Percentiles rank a stretch among this genome's conserved stretches.
Conservation (phyloP, 2,329 filamentous ascomycete species). For the Alternaria metachromatica region DNA sequence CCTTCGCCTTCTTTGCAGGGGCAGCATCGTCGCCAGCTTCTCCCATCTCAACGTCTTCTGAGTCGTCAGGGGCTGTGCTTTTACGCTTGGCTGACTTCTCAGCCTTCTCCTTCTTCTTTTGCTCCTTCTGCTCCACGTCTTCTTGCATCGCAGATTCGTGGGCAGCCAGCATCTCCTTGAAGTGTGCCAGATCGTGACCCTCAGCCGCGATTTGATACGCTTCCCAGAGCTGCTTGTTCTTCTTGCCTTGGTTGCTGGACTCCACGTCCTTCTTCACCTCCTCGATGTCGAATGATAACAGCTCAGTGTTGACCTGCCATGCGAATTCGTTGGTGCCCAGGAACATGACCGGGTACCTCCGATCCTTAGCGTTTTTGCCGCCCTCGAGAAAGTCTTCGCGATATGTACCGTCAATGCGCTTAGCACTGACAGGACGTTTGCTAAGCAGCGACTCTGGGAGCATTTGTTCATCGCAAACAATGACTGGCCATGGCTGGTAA, state of each 20-base stretch:
- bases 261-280: conserved; percentile 75
- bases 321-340: conserved; percentile 93
- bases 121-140: conserved; percentile 67
- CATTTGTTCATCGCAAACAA: conserved; percentile 95
- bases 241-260: conserved; percentile 80
- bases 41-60: conserved; percentile 50
- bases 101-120: conserved; percentile 66
- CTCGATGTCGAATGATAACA: conserved; percentile 77
- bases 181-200: conserved; percentile 77
- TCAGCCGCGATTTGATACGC: conserved; percentile 84
- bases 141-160: conserved; percentile 63
- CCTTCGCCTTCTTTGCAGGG: conserved; percentile 45
- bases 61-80: conserved; percentile 40
- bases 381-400: conserved; percentile 86
- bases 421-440: conserved; percentile 82
- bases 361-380: conserved; percentile 82
- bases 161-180: conserved; percentile 76
- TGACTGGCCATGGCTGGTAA: conserved; percentile 91
- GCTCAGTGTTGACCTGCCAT: conserved; percentile 86
- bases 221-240: conserved; percentile 76
- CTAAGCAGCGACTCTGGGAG: conserved; percentile 79
- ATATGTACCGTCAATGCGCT: conserved; percentile 82
- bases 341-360: conserved; percentile 95
- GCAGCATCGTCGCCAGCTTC: conserved; percentile 48
- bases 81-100: conserved; percentile 60